A percentile compares a stretch with the other conserved stretches of the same genome.
These are phyloP conservation scores for Isatis lusitanica DNA, from an alignment of 441 rosid species.

Conservation along the genomic window DNA sequence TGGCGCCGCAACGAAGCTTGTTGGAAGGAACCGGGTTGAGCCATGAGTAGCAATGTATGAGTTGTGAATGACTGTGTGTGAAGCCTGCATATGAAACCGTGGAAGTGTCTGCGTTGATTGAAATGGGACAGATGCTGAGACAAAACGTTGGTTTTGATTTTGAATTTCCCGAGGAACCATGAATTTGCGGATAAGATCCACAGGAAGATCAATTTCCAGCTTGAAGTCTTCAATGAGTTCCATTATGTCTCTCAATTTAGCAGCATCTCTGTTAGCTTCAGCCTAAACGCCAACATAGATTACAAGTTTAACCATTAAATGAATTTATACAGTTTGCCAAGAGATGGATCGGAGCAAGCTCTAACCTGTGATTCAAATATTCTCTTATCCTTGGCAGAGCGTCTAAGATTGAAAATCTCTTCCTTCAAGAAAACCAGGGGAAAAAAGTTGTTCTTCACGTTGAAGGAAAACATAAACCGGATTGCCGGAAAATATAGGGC, in stretches of 20 bases:
- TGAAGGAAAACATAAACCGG: slow-evolving; percentile 20
- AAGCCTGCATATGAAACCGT: not conserved
- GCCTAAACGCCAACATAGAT: slow-evolving; percentile 31
- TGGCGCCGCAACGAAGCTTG: not conserved
- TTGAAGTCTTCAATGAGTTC: slow-evolving; percentile 41
- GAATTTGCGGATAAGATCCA: slow-evolving; percentile 19
- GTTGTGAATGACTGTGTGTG: slow-evolving; percentile 7
- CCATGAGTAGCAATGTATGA: not conserved
- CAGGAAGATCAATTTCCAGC: slow-evolving; percentile 34
- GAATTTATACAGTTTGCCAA: not conserved
- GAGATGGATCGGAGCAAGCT: slow-evolving; percentile 1
- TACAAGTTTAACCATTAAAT: not conserved
- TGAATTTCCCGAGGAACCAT: slow-evolving; percentile 34
- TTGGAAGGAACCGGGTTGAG: slow-evolving; percentile 16
- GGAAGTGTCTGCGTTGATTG: not conserved
- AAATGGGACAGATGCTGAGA: not conserved
- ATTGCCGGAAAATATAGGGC: slow-evolving; percentile 11
- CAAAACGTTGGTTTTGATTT: slow-evolving; percentile 9
- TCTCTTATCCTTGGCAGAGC: slow-evolving; percentile 13
- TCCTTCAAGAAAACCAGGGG: slow-evolving; percentile 6
- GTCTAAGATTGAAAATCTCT: slow-evolving; percentile 25
- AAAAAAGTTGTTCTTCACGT: slow-evolving; percentile 6
- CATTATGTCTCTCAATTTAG: slow-evolving; percentile 30
- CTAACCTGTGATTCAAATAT: slow-evolving; percentile 25
- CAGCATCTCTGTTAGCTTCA: slow-evolving; percentile 31